Evolutionary conservation across 2,329 filamentous ascomycete genomes (phyloP), one percentile per base, ranked within the genome.

Genomic region (Aspergillus transmontanensis): DNA sequence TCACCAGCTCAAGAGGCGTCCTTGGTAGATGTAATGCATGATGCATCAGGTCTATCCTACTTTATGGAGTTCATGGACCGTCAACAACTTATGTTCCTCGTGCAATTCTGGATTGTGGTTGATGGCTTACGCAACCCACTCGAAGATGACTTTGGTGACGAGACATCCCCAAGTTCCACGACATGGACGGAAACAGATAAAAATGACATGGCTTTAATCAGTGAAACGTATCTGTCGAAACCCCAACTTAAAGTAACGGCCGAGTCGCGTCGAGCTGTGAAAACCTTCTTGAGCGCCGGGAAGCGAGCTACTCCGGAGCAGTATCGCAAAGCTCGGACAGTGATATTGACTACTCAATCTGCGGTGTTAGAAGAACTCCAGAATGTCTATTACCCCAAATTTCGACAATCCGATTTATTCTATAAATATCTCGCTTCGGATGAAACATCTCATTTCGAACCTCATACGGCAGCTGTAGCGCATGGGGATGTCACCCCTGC

Each of bases 51-150:
- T 0, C 83, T 99, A 10, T 98, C 95, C 2, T 99, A 97, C 75
- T 98, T 99, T 80, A 99, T 99, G 95, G 95, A 99, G 75, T 98
- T 93, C 73, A 99, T 99, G 95, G 95, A 99, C 75, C 89, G 95
- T 48, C 91, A 94, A 74, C 85, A 86, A 19, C 83, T 94, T 30
- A 94, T 98, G 90, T 86, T 91, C 16, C 81, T 97, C 54, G 94
- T 99, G 6, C 95, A 99, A 73, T 99, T 98, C 77, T 99, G 94
- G 93, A 89, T 99, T 46, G 95, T 98, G 3, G 95, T 98, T 6
- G 95, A 99, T 79, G 94, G 95, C 0, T 93, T 98, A 70, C 90
- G 96, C 48, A 97, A 96, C 70, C 96, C 95, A 0, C 81, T 99
- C 3, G 95, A 99, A 78, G 92, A 94, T 67, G 90, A 92, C 71